A percentile compares a stretch with the other conserved stretches of the same genome.
Conservation (phyloP, 75 land plant genomes). For the Selaginella moellendorffii region DNA sequence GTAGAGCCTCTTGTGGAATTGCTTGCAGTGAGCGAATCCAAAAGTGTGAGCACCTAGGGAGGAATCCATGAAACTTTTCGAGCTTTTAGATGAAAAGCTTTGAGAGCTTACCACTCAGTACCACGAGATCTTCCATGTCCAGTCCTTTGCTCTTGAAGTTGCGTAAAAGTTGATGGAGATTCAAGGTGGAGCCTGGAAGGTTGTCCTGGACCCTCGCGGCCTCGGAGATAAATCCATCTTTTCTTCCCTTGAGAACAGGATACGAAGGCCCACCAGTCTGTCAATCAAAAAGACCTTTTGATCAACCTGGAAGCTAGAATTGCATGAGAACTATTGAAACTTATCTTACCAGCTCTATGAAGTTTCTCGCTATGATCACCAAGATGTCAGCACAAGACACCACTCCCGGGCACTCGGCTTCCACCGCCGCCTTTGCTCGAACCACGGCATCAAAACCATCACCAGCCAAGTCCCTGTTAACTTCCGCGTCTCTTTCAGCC, state of each 20-base stretch:
- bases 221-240: slow-evolving; percentile 56
- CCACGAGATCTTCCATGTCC: slow-evolving; percentile 44
- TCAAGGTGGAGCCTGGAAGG: slow-evolving; percentile 42
- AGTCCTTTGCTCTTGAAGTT: slow-evolving; percentile 39
- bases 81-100: too few relatives aligned
- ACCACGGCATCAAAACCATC: background rate
- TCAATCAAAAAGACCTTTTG: too few relatives aligned
- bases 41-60: too few relatives aligned
- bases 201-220: slow-evolving; percentile 32
- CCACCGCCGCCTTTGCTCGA: background rate
- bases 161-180: slow-evolving; percentile 29
- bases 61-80: too few relatives aligned
- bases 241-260: slow-evolving; percentile 35
- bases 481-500: background rate
- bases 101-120: slow-evolving; percentile 47
- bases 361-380: background rate
- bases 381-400: slow-evolving; percentile 1
- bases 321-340: too few relatives aligned
- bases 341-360: background rate
- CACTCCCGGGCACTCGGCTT: background rate
- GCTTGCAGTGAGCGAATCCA: slow-evolving; percentile 46
- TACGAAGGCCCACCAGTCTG: slow-evolving; percentile 46
- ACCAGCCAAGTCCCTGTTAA: background rate
- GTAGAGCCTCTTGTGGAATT: slow-evolving; percentile 20
- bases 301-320: too few relatives aligned